Base-by-base conservation (phyloP, 805 yeast genomes). In the Brettanomyces nanus region DNA sequence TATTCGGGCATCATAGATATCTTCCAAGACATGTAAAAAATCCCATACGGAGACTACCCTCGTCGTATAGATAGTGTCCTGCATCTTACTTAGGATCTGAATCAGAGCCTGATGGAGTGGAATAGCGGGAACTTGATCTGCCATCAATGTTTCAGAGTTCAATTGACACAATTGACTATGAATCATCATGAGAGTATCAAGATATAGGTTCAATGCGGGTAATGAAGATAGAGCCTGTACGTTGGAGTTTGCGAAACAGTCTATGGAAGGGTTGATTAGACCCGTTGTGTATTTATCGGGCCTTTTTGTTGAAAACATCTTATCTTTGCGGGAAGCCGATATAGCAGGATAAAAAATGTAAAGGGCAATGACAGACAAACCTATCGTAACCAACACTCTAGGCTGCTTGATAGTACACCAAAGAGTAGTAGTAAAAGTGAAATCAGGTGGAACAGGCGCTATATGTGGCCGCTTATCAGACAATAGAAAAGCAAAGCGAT, bases 161-260 rank as follows among this genome's bases (percentile, higher is more conserved):
- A 13, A 18, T 20, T 6, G 34, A 19, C 14, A 15, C 18, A 31
- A 20, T 6, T 10, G 30, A 10, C 14, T 28, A 14, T 28, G 17
- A 10, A 28, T 14, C 7, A 6, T 15, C 7, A 6, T 10, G 10
- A 28, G 6, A 10, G 23, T 14, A 13, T 31, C 21, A 13, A 83
- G 55, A 48, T 84, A 83, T 4, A 59, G 62, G 27, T 79, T 73
- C 35, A 84, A 52, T 0, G 71, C 69, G 1, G 84, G 79, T 14
- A 80, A 54, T 0, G 86, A 61, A 14, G 80, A 72, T 38, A 83
- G 68, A 0, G 89, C 92, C 56, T 90, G 98, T 15, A 92, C 52
- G 1, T 89, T 78, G 6, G 94, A 75, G 53, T 92, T 90, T 43
- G 95, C 95, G 63, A 85, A 90, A 58, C 98, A 90, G 56, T 87